Base-by-base conservation (phyloP, 768 basidiomycete species). In the Suillus hirtellus region DNA sequence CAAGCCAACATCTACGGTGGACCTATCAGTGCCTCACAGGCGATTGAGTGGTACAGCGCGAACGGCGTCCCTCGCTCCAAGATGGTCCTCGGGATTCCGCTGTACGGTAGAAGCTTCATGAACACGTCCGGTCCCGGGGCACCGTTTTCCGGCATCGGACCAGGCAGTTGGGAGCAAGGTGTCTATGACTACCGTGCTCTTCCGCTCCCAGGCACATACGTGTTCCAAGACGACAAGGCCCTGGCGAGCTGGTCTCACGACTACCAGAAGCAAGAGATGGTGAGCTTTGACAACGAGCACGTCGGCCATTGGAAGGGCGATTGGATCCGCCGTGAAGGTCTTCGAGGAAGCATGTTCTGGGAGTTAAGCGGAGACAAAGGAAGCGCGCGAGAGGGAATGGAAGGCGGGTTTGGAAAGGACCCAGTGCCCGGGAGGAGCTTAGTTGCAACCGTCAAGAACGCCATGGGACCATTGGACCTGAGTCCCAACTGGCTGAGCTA, bases 261-360 rank as follows among this genome's bases (percentile, higher is more conserved):
- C 74, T 82, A 86, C 63, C 69, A 78, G 50, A 90, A 79, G 69
- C 81, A 81, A 65, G 95, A 97, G 76, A 87, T 94, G 86, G 79
- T 96, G 67, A 89, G 89, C 71, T 96, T 86, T 71, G 94, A 96
- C 71, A 84, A 79, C 49, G 90, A 89, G 61, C 77, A 84, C 24
- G 82, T 92, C 2, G 93, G 83, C 2, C 73, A 75, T 59, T 82
- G 83, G 83, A 95, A 96, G 74, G 93, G 91, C 15, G 81, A 83
- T 63, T 98, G 89, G 79, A 95, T 99, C 71, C 80, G 79, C 69
- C 81, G 84, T 42, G 84, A 89, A 71, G 84, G 86, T 0, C 78
- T 99, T 4, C 93, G 92, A 7, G 97, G 97, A 0, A 91, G 90
- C 61, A 99, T 99, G 97, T 89, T 89, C 68, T 95, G 93, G 93